phyloP scores from a whole-genome alignment of 1,139 yeast species.

The Eremothecium coryli region DNA sequence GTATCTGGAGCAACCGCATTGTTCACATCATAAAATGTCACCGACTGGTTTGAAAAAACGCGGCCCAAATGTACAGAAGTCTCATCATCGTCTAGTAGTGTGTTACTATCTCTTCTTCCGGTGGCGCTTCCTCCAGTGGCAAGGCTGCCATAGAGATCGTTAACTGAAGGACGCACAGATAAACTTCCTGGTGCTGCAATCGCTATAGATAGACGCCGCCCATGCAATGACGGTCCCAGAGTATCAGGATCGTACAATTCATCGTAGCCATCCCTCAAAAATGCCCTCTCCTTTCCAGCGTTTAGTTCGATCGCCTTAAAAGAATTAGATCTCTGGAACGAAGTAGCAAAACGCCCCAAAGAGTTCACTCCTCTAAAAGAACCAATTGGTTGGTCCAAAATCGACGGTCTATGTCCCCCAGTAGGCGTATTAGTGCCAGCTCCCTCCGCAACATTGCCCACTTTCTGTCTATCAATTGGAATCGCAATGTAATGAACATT shows the following conservation, averaged over 20 bases:
- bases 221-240: constrained; percentile 56
- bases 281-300: constrained; percentile 37
- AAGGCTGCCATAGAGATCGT: constrained; percentile 18
- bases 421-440: not conserved
- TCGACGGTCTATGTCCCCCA: constrained; percentile 16
- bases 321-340: constrained; percentile 70
- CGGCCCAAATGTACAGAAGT: constrained; percentile 5
- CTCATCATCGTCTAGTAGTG: constrained; percentile 9
- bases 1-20: constrained; percentile 21
- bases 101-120: constrained; percentile 8
- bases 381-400: constrained; percentile 30
- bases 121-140: constrained; percentile 10
- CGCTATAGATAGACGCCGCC: constrained; percentile 56
- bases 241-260: constrained; percentile 65
- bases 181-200: constrained; percentile 17
- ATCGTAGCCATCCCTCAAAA: constrained; percentile 43
- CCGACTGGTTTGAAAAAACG: constrained; percentile 7
- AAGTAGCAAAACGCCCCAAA: constrained; percentile 66
- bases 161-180: constrained; percentile 21
- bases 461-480: constrained; percentile 23
- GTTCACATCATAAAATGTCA: constrained; percentile 15
- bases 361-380: constrained; percentile 58
- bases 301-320: constrained; percentile 45
- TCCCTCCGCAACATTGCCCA: constrained; percentile 10
- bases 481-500: constrained; percentile 30